A percentile compares a stretch with the other conserved stretches of the same genome.
Evolutionary conservation across 2,329 filamentous ascomycete species (phyloP).

Genomic region (Venturia pyrina): DNA sequence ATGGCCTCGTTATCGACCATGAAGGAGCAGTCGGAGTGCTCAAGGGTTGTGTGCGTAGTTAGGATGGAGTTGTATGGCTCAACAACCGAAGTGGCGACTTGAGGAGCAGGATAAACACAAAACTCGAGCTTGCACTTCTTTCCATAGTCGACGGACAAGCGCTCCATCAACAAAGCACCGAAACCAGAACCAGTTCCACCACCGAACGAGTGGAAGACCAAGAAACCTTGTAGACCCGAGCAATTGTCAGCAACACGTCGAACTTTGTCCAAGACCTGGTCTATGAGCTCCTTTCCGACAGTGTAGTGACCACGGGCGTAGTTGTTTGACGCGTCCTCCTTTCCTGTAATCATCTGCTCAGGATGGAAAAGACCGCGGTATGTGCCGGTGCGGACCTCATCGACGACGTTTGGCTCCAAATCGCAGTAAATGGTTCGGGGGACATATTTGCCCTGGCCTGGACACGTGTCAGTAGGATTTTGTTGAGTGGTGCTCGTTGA

Average conservation of each 20-base stretch:
- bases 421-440: slow-evolving; percentile 98
- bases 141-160: slow-evolving; percentile 96
- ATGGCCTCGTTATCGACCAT: slow-evolving; percentile 99
- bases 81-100: slow-evolving; percentile 93
- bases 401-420: slow-evolving; percentile 98
- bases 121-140: slow-evolving; percentile 99
- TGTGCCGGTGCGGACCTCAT: slow-evolving; percentile 94
- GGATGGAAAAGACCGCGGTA: slow-evolving; percentile 98
- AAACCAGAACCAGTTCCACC: slow-evolving; percentile 98
- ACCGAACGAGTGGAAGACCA: slow-evolving; percentile 99
- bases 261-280: slow-evolving; percentile 95
- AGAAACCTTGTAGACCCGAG: slow-evolving; percentile 94
- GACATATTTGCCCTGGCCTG: slow-evolving; percentile 97
- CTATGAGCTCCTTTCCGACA: slow-evolving; percentile 98
- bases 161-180: slow-evolving; percentile 96
- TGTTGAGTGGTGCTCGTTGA: slow-evolving; percentile 14
- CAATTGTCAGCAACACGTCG: slow-evolving; percentile 97
- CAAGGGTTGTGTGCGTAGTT: slow-evolving; percentile 95
- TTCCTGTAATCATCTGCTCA: slow-evolving; percentile 98
- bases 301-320: slow-evolving; percentile 99
- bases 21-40: slow-evolving; percentile 99
- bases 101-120: slow-evolving; percentile 95
- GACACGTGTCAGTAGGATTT: slow-evolving; percentile 18
- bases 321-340: slow-evolving; percentile 99
- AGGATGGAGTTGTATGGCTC: slow-evolving; percentile 99